A percentile compares a stretch with the other conserved stretches of the same genome.
phyloP scores from a whole-genome alignment of 2,329 filamentous ascomycete species.

The Amauroascus niger region DNA sequence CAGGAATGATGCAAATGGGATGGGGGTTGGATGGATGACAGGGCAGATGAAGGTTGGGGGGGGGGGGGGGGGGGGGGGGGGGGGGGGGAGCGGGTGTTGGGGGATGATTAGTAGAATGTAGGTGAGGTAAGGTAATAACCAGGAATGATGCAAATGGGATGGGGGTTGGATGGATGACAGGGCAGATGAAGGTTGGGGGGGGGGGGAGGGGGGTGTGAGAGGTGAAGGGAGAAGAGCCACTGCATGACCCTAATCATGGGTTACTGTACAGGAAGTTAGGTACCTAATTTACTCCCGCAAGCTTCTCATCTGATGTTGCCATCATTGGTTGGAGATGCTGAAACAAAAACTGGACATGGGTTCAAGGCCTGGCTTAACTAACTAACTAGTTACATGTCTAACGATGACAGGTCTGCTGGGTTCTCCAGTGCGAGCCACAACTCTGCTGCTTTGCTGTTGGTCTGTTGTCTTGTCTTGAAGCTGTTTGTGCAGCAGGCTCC shows the following conservation, averaged over 20 bases:
- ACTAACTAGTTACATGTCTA: background rate
- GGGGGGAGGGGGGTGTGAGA: too few species aligned
- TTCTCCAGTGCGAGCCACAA: too few species aligned
- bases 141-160: slow-evolving; percentile 2
- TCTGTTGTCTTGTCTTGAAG: background rate
- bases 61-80: too few species aligned
- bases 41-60: too few species aligned
- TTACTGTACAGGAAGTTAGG: slow-evolving; percentile 4
- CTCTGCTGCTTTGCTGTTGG: too few species aligned
- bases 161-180: background rate
- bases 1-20: slow-evolving; percentile 2
- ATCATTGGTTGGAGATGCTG: background rate
- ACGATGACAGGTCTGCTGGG: background rate
- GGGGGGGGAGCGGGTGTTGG: background rate
- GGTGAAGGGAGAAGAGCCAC: background rate
- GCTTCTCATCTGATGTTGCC: background rate
- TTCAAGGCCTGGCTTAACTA: background rate
- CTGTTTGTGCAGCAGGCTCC: too few species aligned
- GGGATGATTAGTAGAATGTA: slow-evolving; percentile 2
- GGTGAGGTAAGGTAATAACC: slow-evolving; percentile 8
- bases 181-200: too few species aligned
- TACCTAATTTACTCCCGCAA: background rate
- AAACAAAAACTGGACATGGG: background rate
- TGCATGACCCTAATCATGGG: slow-evolving; percentile 3
- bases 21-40: background rate